A percentile compares a stretch with the other conserved stretches of the same genome.
These are phyloP conservation scores for Bolboschoenoplectus hybrid DNA, from an alignment of 202 grass and related monocot genomes.

Conservation along the genomic window DNA sequence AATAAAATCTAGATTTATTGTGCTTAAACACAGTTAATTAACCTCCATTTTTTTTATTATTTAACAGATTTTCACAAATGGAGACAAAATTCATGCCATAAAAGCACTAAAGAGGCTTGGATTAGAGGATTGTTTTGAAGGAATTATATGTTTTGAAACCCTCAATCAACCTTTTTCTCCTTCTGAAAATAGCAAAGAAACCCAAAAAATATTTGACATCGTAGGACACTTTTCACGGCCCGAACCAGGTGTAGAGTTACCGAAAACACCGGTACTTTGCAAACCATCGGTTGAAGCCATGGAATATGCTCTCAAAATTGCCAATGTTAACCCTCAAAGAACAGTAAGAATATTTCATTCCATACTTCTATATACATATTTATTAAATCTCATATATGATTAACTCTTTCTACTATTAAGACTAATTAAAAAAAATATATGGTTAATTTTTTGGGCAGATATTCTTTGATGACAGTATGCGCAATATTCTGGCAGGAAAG, in stretches of 20 bases:
- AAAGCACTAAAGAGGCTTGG: constrained; percentile 75
- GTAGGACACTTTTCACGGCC: constrained; percentile 55
- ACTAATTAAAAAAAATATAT: background rate
- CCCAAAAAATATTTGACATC: constrained; percentile 70
- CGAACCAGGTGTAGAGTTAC: constrained; percentile 49
- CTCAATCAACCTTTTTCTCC: constrained; percentile 51
- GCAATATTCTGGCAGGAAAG: constrained; percentile 81
- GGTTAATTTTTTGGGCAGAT: constrained; percentile 48
- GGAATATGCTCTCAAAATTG: constrained; percentile 62
- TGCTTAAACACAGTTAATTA: background rate
- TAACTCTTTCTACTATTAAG: too few relatives aligned
- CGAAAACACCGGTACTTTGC: constrained; percentile 69
- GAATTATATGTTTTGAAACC: constrained; percentile 87
- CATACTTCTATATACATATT: background rate
- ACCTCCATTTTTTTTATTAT: background rate
- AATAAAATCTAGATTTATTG: background rate
- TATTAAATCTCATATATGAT: background rate
- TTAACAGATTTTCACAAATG: constrained; percentile 80
- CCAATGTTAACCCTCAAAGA: constrained; percentile 62
- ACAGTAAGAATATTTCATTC: constrained; percentile 54
- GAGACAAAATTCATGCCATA: constrained; percentile 66
- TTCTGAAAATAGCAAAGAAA: background rate
- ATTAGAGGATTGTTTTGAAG: constrained; percentile 82
- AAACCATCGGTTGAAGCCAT: constrained; percentile 82
- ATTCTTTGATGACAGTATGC: constrained; percentile 79